Evolutionary conservation across 331 rosid genomes (phyloP).

Genomic region (Malus hybrid): DNA sequence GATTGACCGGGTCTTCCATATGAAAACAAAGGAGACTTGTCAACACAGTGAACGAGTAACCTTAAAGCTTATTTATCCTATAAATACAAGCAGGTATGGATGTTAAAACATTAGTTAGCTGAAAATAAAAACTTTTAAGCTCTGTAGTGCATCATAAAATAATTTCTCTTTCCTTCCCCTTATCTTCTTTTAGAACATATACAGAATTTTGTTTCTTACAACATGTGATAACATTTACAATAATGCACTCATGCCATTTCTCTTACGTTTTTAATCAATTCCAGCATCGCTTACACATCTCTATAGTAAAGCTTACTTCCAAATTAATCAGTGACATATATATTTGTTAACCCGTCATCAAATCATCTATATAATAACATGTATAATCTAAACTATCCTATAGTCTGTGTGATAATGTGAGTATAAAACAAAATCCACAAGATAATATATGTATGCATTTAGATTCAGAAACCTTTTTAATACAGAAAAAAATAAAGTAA

Average conservation of each 20-base stretch:
- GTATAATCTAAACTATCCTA: neutral
- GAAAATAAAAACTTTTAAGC: neutral
- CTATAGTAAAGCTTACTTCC: neutral
- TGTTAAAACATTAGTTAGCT: neutral
- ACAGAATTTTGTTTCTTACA: neutral
- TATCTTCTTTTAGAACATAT: neutral
- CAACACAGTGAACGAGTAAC: slow-evolving; percentile 5
- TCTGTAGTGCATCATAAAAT: neutral
- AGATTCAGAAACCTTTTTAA: neutral
- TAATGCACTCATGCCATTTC: neutral
- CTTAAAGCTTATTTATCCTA: neutral
- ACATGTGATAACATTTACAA: no score
- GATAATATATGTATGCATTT: neutral
- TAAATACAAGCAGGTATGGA: neutral
- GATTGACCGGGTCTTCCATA: slow-evolving; percentile 34
- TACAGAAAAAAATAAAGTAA: neutral
- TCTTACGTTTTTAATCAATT: neutral
- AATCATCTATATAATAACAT: neutral
- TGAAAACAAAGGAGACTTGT: slow-evolving; percentile 37
- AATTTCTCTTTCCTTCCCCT: neutral
- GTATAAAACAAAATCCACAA: neutral
- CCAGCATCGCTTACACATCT: neutral
- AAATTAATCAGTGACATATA: neutral
- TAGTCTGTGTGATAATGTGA: neutral
- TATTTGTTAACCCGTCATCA: neutral